These are phyloP conservation scores for Evansstolkia leycettana DNA, from an alignment of 495 filamentous ascomycete species.

Conservation along the genomic window DNA sequence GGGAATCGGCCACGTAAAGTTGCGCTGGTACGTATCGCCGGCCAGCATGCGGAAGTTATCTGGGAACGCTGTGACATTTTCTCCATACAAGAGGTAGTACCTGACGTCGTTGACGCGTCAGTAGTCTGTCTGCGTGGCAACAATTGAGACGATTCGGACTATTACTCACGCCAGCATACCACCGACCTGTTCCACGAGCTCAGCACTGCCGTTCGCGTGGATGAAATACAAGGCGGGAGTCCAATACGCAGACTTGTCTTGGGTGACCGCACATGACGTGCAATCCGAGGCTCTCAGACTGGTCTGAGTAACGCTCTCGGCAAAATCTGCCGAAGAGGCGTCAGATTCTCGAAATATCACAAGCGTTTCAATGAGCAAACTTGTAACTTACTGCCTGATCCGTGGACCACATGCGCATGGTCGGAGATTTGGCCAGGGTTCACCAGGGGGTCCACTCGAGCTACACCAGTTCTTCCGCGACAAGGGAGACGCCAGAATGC, in stretches of 20 bases:
- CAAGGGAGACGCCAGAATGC: slow-evolving; percentile 91
- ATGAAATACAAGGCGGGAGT: slow-evolving; percentile 45
- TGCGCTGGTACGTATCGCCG: slow-evolving; percentile 55
- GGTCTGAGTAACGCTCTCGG: slow-evolving; percentile 25
- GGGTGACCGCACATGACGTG: slow-evolving; percentile 44
- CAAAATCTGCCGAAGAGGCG: slow-evolving; percentile 28
- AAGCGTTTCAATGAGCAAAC: neutral
- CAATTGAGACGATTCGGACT: neutral
- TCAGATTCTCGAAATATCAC: slow-evolving; percentile 1
- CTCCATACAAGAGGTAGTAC: slow-evolving; percentile 61
- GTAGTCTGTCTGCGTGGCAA: neutral
- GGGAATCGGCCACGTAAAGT: slow-evolving; percentile 56
- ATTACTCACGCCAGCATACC: slow-evolving; percentile 43
- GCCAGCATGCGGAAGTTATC: slow-evolving; percentile 74
- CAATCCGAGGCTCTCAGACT: slow-evolving; percentile 35
- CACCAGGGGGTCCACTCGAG: slow-evolving; percentile 43
- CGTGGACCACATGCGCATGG: slow-evolving; percentile 42
- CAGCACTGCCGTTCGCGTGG: slow-evolving; percentile 40
- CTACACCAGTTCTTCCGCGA: slow-evolving; percentile 49
- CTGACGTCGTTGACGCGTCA: slow-evolving; percentile 16
- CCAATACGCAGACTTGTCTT: slow-evolving; percentile 56
- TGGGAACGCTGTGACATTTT: slow-evolving; percentile 65
- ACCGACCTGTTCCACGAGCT: slow-evolving; percentile 40
- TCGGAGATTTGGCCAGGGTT: slow-evolving; percentile 28
- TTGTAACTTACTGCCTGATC: slow-evolving; percentile 37